Evolutionary conservation across 2,329 filamentous ascomycete species (phyloP), one percentile per base, ranked within the genome.

Genomic region (Nigrograna mackinnonii): DNA sequence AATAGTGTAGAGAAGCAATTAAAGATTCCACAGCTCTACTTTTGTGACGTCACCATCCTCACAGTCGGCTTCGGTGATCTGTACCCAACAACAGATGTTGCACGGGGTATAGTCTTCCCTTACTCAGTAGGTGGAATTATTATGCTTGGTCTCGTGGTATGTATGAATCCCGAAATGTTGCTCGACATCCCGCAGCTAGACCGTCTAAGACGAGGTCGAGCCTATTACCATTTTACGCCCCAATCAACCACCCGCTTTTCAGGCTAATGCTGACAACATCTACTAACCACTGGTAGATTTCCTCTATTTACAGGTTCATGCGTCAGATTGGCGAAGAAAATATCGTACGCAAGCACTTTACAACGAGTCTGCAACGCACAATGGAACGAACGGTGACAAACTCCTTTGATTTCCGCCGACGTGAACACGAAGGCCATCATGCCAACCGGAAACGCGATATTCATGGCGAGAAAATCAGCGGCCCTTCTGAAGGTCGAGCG

Each of bases 81-180:
- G n/a, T 73, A 74, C n/a, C 70, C 81, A 0, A 68, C 67, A 0
- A 80, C 75, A 5, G 58, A 78, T 13, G 68, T 87, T 0, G 84
- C 83, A 1, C 79, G 86, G 30, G 86, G 83, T 1, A 74, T 96
- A 2, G 74, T 96, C 21, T 85, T 96, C 39, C 91, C 91, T 0
- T 96, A 88, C 54, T 85, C 91, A 0, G 81, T 95, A 1, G 76
- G 91, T 5, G 91, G 91, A 3, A 86, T 94, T 43, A 87, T 95
- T 46, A 91, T 87, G 54, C 77, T 95, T 1, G 90, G 88, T 81
- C 75, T 96, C 18, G 86, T 95, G 3, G n/a, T n/a, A n/a, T n/a
- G n/a, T n/a, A n/a, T n/a, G n/a, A 26, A n/a, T n/a, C n/a, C n/a
- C n/a, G n/a, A n/a, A n/a, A n/a, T n/a, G n/a, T n/a, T n/a, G n/a